Evolutionary conservation across 139 green algal genomes (phyloP).

Genomic region (Chlamydomonas schloesseri): DNA sequence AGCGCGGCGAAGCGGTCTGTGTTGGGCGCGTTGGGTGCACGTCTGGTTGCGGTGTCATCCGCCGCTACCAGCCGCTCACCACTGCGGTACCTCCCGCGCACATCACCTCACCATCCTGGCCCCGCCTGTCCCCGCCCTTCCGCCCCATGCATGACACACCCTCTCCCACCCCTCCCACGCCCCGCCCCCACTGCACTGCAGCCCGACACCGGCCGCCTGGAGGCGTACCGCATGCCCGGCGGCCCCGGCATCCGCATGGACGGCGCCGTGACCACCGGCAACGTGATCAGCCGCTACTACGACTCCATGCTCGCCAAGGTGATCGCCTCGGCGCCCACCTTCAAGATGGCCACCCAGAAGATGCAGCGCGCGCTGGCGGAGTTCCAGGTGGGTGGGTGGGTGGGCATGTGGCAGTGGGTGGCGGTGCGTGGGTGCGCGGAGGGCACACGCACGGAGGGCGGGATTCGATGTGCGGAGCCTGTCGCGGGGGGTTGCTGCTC

Average conservation of each 20-base stretch:
- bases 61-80: too few species aligned
- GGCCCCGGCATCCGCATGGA: slow-evolving; percentile 93
- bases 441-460: too few species aligned
- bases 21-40: too few species aligned
- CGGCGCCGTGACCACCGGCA: slow-evolving; percentile 86
- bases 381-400: slow-evolving; percentile 75
- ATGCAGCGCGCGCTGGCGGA: slow-evolving; percentile 90
- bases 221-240: slow-evolving; percentile 87
- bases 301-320: slow-evolving; percentile 93
- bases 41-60: too few species aligned
- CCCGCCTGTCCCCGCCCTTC: too few species aligned
- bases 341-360: slow-evolving; percentile 85
- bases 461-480: too few species aligned
- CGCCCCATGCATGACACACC: not conserved
- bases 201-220: slow-evolving; percentile 89
- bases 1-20: too few species aligned
- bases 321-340: slow-evolving; percentile 81
- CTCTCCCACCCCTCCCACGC: not conserved
- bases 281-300: slow-evolving; percentile 86
- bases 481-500: too few species aligned
- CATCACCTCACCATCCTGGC: too few species aligned
- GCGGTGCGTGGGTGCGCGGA: too few species aligned
- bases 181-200: slow-evolving; percentile 29
- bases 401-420: not conserved
- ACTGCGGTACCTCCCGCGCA: too few species aligned